Evolutionary conservation across 2,329 filamentous ascomycete species (phyloP).

Genomic region (Arthroderma sp.): DNA sequence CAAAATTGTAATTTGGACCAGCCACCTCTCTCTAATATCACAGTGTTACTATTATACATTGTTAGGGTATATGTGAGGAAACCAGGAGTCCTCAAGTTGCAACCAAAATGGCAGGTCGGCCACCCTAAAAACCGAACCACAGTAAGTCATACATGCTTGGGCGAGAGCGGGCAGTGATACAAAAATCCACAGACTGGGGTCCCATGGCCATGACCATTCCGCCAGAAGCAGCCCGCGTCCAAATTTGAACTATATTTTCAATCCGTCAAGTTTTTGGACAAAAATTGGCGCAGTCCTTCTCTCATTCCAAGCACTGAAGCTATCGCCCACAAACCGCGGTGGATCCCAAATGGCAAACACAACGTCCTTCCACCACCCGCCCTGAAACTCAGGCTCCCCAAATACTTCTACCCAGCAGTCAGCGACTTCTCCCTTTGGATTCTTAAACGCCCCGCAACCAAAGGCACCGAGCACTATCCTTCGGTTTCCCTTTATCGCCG

Average conservation of each 20-base stretch:
- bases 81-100: no score
- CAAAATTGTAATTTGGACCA: no score
- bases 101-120: no score
- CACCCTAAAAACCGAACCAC: no score
- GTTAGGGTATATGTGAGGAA: no score
- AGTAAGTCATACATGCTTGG: no score
- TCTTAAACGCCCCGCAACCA: slow-evolving; percentile 50
- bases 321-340: slow-evolving; percentile 3
- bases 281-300: slow-evolving; percentile 13
- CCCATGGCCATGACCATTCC: no score
- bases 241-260: not conserved
- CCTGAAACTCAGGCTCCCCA: slow-evolving; percentile 41
- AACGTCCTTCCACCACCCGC: slow-evolving; percentile 47
- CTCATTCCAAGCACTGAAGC: slow-evolving; percentile 14
- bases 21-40: no score
- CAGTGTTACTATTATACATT: no score
- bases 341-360: slow-evolving; percentile 45
- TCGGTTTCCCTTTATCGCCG: slow-evolving; percentile 5
- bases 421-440: slow-evolving; percentile 45
- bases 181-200: no score
- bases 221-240: no score
- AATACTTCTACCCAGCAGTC: slow-evolving; percentile 46
- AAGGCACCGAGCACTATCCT: slow-evolving; percentile 44
- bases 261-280: slow-evolving; percentile 5
- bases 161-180: no score